phyloP scores from a whole-genome alignment of 2,329 filamentous ascomycete genomes.

The Emergomyces pasteurianus region DNA sequence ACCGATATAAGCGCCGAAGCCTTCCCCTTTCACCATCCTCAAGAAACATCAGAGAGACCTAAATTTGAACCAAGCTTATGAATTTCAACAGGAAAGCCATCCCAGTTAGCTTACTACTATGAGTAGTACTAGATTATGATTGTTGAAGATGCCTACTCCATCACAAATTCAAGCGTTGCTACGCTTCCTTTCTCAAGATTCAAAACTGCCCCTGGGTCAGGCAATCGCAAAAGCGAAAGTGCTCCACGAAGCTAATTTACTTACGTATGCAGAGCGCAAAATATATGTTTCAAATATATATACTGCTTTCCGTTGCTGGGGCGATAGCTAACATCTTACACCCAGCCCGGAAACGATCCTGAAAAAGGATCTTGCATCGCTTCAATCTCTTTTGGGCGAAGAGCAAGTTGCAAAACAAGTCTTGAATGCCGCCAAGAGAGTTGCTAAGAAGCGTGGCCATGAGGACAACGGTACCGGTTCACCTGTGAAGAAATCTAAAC shows the following conservation, averaged over 20 bases:
- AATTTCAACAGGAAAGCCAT: not conserved
- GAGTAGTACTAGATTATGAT: not conserved
- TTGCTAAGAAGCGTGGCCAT: conserved; percentile 43
- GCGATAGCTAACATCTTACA: conserved; percentile 1
- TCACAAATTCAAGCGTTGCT: conserved; percentile 34
- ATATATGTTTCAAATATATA: conserved; percentile 6
- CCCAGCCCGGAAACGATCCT: conserved; percentile 36
- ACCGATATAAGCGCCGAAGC: not conserved
- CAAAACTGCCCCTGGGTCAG: conserved; percentile 42
- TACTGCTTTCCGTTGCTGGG: conserved; percentile 2
- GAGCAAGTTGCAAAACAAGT: conserved; percentile 47
- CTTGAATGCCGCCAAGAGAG: conserved; percentile 44
- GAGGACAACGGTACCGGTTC: conserved; percentile 21
- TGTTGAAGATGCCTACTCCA: conserved; percentile 14
- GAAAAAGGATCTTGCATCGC: conserved; percentile 32
- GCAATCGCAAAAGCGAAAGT: conserved; percentile 45
- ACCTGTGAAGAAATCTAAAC: conserved; percentile 28
- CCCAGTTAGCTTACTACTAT: not conserved
- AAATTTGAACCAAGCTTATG: not conserved
- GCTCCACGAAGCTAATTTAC: conserved; percentile 40
- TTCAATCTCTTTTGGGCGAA: conserved; percentile 37
- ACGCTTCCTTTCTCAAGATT: conserved; percentile 47
- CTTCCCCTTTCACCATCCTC: not conserved
- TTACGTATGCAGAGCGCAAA: conserved; percentile 20
- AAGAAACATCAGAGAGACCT: not conserved